Percentiles rank a stretch among this genome's conserved stretches.
phyloP scores from a whole-genome alignment of 2,329 filamentous ascomycete genomes.

The Pseudogymnoascus sp. region DNA sequence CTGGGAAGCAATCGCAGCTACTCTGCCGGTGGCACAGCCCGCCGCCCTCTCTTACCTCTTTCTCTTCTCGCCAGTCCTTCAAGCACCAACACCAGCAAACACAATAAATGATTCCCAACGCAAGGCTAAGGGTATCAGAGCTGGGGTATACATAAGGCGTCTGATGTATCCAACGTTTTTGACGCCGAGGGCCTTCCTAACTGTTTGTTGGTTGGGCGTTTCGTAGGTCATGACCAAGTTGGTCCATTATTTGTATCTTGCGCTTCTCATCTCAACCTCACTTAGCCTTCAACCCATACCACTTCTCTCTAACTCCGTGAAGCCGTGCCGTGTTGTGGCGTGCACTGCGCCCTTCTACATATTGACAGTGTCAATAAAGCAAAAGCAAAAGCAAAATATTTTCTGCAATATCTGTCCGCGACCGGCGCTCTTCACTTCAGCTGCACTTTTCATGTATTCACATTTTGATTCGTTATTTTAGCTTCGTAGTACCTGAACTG shows the following conservation, averaged over 20 bases:
- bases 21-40: not conserved
- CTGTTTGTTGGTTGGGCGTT: not conserved
- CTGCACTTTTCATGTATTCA: not conserved
- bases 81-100: not conserved
- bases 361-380: not conserved
- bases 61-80: not conserved
- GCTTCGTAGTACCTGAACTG: not conserved
- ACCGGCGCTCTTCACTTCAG: not conserved
- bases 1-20: not conserved
- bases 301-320: not conserved
- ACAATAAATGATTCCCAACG: not conserved
- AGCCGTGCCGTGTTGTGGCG: not conserved
- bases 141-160: not conserved
- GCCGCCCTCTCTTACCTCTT: not conserved
- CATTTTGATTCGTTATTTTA: not conserved
- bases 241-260: not conserved
- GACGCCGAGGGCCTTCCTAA: not conserved
- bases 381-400: slow-evolving; percentile 1
- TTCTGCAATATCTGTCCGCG: not conserved
- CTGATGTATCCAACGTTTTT: not conserved
- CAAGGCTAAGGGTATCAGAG: not conserved
- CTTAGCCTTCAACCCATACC: not conserved
- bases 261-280: not conserved
- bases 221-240: not conserved
- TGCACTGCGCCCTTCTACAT: not conserved